Evolutionary conservation across 768 basidiomycete genomes (phyloP), one percentile per base, ranked within the genome.

Genomic region (Rhodotorula babjevae): DNA sequence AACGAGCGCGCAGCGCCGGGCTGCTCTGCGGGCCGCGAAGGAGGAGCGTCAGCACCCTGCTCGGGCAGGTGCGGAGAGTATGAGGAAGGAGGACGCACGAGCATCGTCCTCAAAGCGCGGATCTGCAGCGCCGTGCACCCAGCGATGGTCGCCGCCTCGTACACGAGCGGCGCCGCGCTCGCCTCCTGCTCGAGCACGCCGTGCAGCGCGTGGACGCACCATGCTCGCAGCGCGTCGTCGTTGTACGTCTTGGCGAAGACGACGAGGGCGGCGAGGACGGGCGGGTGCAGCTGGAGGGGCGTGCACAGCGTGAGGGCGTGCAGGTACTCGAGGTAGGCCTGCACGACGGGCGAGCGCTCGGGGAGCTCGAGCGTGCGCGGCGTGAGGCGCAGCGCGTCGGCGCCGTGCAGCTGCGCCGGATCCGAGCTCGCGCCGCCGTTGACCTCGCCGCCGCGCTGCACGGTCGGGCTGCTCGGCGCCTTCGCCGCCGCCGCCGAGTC

Each of bases 121-220:
- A 96, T 92, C 79, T 96, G 93, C 68, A 97, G 83, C 79, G 75
- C 90, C 90, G 73, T 91, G 80, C 90, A 91, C 74, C 87, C 90
- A 79, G 92, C 93, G 9, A 97, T 82, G 6, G 94, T 95, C 16
- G 94, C 92, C 18, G 96, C 93, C 80, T 96, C 93, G 79, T 97
- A 97, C 57, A 97, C 90, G 40, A 90, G 91, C 29, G 94, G 91
- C 40, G 90, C 76, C 0, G 36, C 50, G n/a, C 33, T 44, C 23
- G 23, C 40, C n/a, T 61, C 65, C 11, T 40, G 31, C 42, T 55
- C 47, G n/a, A 97, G 81, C 25, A 89, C 86, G 31, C 89, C 87
- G 79, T 98, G 95, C 88, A 97, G 91, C 10, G 93, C 91, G 80
- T 98, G 94, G 76, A 90, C 90, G 27, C 92, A 91, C 31, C 94